Evolutionary conservation across 305 asterid species (phyloP).

Genomic region (Solanum hybrid): DNA sequence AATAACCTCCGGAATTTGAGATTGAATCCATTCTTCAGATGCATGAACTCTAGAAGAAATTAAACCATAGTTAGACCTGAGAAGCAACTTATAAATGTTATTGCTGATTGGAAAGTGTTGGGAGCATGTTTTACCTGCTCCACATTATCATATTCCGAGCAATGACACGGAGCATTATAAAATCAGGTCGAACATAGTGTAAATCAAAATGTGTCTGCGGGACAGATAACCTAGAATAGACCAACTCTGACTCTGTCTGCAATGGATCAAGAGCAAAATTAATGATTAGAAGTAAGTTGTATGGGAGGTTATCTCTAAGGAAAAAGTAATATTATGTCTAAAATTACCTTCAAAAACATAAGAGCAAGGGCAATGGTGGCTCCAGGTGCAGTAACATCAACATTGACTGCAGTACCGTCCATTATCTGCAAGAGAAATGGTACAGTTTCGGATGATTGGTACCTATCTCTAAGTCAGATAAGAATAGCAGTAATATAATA

Average conservation of each 20-base stretch:
- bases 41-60: conserved; percentile 48
- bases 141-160: conserved; percentile 84
- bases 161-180: conserved; percentile 79
- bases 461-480: not conserved
- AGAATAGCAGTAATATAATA: not conserved
- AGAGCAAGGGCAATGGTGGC: conserved; percentile 84
- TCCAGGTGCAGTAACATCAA: conserved; percentile 97
- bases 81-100: not conserved
- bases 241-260: conserved; percentile 85
- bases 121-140: conserved; percentile 58
- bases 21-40: conserved; percentile 81
- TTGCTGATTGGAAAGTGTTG: not conserved
- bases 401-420: conserved; percentile 62
- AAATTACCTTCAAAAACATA: conserved; percentile 78
- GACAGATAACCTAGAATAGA: conserved; percentile 68
- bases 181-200: conserved; percentile 94
- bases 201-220: conserved; percentile 85
- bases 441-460: conserved; percentile 16
- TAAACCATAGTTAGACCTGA: not conserved
- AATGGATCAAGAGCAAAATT: conserved; percentile 5
- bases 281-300: not conserved
- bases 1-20: conserved; percentile 70
- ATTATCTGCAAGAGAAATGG: conserved; percentile 36
- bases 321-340: not conserved
- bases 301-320: not conserved